phyloP scores from a whole-genome alignment of 2,329 filamentous ascomycete species.

The Aspergillus proliferans region DNA sequence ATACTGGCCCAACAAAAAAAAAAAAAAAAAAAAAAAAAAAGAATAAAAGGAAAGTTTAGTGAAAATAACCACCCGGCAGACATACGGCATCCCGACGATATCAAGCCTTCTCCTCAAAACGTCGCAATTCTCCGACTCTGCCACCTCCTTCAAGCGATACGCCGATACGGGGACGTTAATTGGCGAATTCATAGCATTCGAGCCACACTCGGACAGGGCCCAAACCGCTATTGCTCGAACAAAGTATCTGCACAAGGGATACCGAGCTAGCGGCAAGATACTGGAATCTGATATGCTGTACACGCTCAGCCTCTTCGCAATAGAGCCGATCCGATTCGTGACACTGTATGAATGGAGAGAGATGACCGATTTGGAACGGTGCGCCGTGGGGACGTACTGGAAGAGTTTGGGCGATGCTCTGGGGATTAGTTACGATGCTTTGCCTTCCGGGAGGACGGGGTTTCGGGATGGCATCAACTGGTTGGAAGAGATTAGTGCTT shows the following conservation, averaged over 20 bases:
- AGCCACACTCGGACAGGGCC: constrained; percentile 39
- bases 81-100: constrained; percentile 53
- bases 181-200: constrained; percentile 42
- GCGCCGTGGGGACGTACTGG: constrained; percentile 63
- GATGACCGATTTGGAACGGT: constrained; percentile 61
- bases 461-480: constrained; percentile 49
- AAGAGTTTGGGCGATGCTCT: constrained; percentile 65
- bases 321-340: constrained; percentile 60
- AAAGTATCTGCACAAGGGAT: constrained; percentile 56
- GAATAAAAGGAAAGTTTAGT: no score
- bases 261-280: constrained; percentile 54
- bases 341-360: constrained; percentile 62
- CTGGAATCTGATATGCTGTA: constrained; percentile 59
- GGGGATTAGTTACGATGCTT: constrained; percentile 49
- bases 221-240: constrained; percentile 54
- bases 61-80: constrained; percentile 26
- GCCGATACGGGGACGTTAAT: constrained; percentile 48
- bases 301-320: constrained; percentile 58
- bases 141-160: constrained; percentile 47
- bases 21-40: background rate
- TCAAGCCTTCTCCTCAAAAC: constrained; percentile 46
- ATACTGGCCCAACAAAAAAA: background rate
- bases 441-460: constrained; percentile 36
- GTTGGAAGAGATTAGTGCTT: constrained; percentile 44
- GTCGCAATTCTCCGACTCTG: constrained; percentile 40